Percentiles rank a stretch among this genome's conserved stretches.
These are phyloP conservation scores for Ramaria sp. DNA, from an alignment of 768 basidiomycete species.

Conservation along the genomic window DNA sequence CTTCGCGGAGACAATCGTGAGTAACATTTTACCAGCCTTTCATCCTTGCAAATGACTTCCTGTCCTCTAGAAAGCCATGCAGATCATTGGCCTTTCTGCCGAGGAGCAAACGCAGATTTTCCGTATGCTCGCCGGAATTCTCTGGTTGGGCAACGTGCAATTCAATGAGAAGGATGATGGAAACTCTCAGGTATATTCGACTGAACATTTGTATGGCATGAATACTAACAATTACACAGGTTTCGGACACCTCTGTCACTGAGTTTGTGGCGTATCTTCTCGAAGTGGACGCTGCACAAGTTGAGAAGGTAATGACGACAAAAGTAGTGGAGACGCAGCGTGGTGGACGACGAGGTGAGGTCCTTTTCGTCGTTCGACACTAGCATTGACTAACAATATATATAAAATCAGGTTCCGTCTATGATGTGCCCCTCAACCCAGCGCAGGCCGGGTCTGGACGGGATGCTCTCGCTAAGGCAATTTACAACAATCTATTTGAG, in stretches of 20 bases:
- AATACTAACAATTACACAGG: constrained; percentile 22
- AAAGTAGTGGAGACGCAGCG: constrained; percentile 87
- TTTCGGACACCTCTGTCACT: constrained; percentile 78
- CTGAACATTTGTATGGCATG: neutral
- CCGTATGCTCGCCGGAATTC: constrained; percentile 79
- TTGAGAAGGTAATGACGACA: constrained; percentile 81
- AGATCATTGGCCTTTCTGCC: constrained; percentile 73
- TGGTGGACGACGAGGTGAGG: constrained; percentile 71
- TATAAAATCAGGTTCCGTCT: constrained; percentile 67
- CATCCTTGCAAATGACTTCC: neutral
- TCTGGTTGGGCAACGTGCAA: constrained; percentile 96
- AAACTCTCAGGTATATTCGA: constrained; percentile 30
- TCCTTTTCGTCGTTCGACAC: neutral
- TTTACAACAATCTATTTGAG: constrained; percentile 98
- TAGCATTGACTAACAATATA: neutral
- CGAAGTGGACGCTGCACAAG: constrained; percentile 67
- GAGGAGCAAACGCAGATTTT: constrained; percentile 89
- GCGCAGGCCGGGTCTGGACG: constrained; percentile 82
- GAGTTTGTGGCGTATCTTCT: constrained; percentile 94
- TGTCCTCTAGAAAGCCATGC: constrained; percentile 72
- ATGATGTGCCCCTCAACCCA: constrained; percentile 91
- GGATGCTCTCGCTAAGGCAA: constrained; percentile 88
- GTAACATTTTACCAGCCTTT: constrained; percentile 17
- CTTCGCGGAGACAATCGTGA: constrained; percentile 78
- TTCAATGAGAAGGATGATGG: constrained; percentile 85